A percentile compares a stretch with the other conserved stretches of the same genome.
Evolutionary conservation across 371 early-diverging fungal species (phyloP).

Genomic region (Zychaea mexicana): DNA sequence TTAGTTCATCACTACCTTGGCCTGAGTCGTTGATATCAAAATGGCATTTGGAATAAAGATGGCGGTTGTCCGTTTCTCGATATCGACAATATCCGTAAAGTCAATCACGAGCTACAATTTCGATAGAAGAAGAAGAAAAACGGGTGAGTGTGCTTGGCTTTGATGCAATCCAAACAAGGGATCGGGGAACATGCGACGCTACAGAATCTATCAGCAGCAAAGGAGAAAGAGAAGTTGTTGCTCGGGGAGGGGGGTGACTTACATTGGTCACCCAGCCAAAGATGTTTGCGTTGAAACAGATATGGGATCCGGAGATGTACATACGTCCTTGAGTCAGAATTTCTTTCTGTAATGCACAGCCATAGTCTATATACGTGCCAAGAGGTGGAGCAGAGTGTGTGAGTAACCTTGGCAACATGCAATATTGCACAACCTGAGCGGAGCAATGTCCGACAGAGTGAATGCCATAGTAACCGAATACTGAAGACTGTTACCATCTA

Average conservation of each 20-base stretch:
- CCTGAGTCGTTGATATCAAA: slow-evolving; percentile 70
- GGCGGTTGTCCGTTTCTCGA: slow-evolving; percentile 82
- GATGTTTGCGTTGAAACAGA: slow-evolving; percentile 95
- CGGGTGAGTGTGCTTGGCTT: too few species aligned
- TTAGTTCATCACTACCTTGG: slow-evolving; percentile 52
- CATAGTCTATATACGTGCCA: slow-evolving; percentile 64
- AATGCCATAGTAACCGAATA: too few species aligned
- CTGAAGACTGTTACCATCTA: slow-evolving; percentile 73
- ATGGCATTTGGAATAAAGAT: slow-evolving; percentile 89
- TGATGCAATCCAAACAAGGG: too few species aligned
- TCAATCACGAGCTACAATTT: slow-evolving; percentile 70
- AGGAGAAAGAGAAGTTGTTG: too few species aligned
- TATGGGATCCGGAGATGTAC: slow-evolving; percentile 83
- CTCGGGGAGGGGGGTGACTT: too few species aligned
- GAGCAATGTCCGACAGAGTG: too few species aligned
- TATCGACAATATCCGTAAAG: slow-evolving; percentile 77
- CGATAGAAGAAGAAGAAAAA: not conserved
- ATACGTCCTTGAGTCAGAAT: slow-evolving; percentile 91
- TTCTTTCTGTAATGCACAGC: slow-evolving; percentile 92
- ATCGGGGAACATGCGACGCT: too few species aligned
- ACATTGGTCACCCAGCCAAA: slow-evolving; percentile 94
- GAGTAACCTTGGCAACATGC: not conserved
- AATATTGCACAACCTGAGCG: too few species aligned
- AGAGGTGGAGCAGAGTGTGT: not conserved
- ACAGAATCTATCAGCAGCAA: too few species aligned